A percentile compares a stretch with the other conserved stretches of the same genome.
These are phyloP conservation scores for Spiromastix sp. DNA, from an alignment of 2,329 filamentous ascomycete genomes.

Conservation along the genomic window DNA sequence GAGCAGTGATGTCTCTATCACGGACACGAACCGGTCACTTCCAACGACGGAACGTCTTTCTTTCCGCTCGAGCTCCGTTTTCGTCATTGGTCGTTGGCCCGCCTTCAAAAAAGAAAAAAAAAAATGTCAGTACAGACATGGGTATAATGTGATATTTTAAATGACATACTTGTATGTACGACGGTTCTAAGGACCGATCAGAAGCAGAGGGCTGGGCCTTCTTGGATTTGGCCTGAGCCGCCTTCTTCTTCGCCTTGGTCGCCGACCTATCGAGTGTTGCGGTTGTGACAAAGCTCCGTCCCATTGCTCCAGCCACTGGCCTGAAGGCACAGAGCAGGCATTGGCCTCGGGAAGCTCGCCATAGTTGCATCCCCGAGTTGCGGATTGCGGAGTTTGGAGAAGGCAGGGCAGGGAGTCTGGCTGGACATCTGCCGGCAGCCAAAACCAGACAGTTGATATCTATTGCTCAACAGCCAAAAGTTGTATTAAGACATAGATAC, in stretches of 20 bases:
- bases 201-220: neutral
- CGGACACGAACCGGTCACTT: neutral
- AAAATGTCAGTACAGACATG: too few relatives aligned
- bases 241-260: constrained; percentile 10
- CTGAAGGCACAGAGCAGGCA: constrained; percentile 34
- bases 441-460: too few relatives aligned
- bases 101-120: too few relatives aligned
- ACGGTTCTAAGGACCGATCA: too few relatives aligned
- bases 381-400: too few relatives aligned
- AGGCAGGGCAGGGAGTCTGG: too few relatives aligned
- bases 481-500: too few relatives aligned
- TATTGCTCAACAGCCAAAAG: too few relatives aligned
- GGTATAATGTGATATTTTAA: too few relatives aligned
- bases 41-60: constrained; percentile 7
- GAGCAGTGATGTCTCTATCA: constrained; percentile 18
- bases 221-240: neutral
- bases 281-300: constrained; percentile 24
- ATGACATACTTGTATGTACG: too few relatives aligned
- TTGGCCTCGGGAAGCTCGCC: constrained; percentile 23
- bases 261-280: constrained; percentile 16
- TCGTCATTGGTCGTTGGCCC: too few relatives aligned
- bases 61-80: neutral
- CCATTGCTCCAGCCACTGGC: constrained; percentile 17
- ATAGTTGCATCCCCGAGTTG: constrained; percentile 29
- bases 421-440: too few relatives aligned